phyloP scores from a whole-genome alignment of 1,284 basidiomycete genomes.

The Rhodotorula sp. region DNA sequence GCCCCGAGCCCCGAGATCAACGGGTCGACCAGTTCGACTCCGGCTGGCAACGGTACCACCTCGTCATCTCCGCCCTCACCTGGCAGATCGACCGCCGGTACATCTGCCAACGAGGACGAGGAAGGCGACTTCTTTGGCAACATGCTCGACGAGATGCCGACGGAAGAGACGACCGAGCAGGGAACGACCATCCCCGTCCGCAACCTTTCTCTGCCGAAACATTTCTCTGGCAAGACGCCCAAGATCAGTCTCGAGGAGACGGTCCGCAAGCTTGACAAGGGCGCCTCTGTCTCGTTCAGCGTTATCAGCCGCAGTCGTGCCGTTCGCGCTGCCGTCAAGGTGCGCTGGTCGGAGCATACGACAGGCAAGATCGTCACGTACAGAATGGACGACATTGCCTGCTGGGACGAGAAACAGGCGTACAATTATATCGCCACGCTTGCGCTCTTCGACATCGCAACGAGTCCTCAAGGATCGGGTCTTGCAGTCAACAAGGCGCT shows the following conservation, averaged over 20 bases:
- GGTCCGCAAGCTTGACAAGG: conserved; percentile 62
- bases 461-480: conserved; percentile 34
- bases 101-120: conserved; percentile 36
- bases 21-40: neutral
- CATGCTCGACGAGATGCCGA: conserved; percentile 63
- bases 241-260: conserved; percentile 67
- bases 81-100: neutral
- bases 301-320: conserved; percentile 66
- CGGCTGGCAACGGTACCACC: neutral
- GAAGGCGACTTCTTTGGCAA: conserved; percentile 63
- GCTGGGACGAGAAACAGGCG: conserved; percentile 72
- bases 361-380: conserved; percentile 1
- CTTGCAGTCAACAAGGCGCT: conserved; percentile 54
- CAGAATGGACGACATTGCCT: conserved; percentile 65
- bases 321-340: conserved; percentile 65
- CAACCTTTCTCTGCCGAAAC: conserved; percentile 76
- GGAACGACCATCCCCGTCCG: conserved; percentile 65
- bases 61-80: neutral
- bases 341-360: conserved; percentile 63
- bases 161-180: conserved; percentile 50
- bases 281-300: conserved; percentile 69
- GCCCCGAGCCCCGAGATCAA: conserved; percentile 4
- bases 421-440: conserved; percentile 87
- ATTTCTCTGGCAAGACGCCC: conserved; percentile 69
- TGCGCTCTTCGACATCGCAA: conserved; percentile 58